Percentiles rank a stretch among this genome's conserved stretches.
Evolutionary conservation across 2,329 filamentous ascomycete genomes (phyloP).

Genomic region (Hypoxylon sp.): DNA sequence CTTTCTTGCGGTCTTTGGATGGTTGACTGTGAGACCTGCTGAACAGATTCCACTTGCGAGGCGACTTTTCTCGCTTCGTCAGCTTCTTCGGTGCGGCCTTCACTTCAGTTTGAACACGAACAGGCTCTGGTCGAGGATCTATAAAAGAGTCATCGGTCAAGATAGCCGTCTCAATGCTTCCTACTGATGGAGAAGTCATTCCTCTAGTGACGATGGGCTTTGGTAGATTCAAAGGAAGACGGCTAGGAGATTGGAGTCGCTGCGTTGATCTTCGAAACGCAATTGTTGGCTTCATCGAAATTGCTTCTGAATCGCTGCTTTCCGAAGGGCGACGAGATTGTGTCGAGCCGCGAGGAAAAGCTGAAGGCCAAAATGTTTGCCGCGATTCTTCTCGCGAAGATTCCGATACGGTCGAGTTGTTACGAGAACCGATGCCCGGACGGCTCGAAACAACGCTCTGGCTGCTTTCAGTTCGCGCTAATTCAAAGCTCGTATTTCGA

Average conservation of each 20-base stretch:
- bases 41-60: constrained; percentile 74
- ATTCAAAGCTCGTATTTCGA: constrained; percentile 64
- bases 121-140: constrained; percentile 56
- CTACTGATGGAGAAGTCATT: constrained; percentile 62
- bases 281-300: constrained; percentile 63
- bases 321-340: constrained; percentile 64
- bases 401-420: constrained; percentile 57
- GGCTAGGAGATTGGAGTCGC: constrained; percentile 60
- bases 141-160: constrained; percentile 68
- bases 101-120: constrained; percentile 50
- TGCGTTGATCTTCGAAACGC: constrained; percentile 69
- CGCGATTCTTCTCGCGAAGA: constrained; percentile 57
- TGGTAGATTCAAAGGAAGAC: constrained; percentile 61
- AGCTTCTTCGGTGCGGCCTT: constrained; percentile 64
- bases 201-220: constrained; percentile 64
- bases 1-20: constrained; percentile 51
- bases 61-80: constrained; percentile 66
- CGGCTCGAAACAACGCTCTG: constrained; percentile 59
- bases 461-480: constrained; percentile 63
- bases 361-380: constrained; percentile 66
- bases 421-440: constrained; percentile 60
- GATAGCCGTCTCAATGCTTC: constrained; percentile 68
- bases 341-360: constrained; percentile 58
- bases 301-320: constrained; percentile 66
- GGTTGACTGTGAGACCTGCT: constrained; percentile 64